Evolutionary conservation across 225 moss, liverwort and hornwort genomes (phyloP), one percentile per base, ranked within the genome.

Genomic region (Pseudisothecium myosuroides): DNA sequence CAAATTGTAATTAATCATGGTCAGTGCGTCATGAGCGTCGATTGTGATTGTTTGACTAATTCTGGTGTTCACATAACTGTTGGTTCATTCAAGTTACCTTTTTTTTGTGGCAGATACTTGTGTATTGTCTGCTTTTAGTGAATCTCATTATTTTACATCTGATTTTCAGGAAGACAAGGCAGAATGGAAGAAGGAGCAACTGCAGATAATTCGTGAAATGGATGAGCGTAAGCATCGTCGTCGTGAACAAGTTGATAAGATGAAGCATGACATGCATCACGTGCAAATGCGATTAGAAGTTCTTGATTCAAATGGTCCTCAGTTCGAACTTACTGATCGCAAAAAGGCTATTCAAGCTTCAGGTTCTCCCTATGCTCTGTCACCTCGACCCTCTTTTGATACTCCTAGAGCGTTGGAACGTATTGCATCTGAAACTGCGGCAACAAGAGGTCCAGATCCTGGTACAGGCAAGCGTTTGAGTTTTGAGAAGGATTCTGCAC

Each of bases 171-270:
- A 98, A 90, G 88, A 97, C 84, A 98, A 98, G 85, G 98, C 98
- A 87, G 94, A 96, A 89, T 97, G 96, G 96, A 98, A 98, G 92
- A 98, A 98, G 87, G 98, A 96, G 86, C 98, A 98, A 91, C 86
- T 98, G 88, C 96, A 98, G 90, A 94, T 93, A 60, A 95, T 97
- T 84, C 95, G 98, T 62, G 97, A 93, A 89, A 85, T 92, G 88
- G 97, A 98, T 77, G 98, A 98, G 85, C 87, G 89, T 26, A 98
- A 98, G 85, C 91, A 88, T 74, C 96, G 88, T 73, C 96, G 98
- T 88, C 96, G 98, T 82, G 88, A 94, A 83, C 98, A 98, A 92
- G 98, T 98, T 82, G 97, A 96, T 32, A 98, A 98, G 91, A 98
- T 98, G 96, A 98, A 98, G 90, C 93, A 94, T 58, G 98, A 98